Evolutionary conservation across 2,329 filamentous ascomycete genomes (phyloP).

Genomic region (Byssochlamys sp.): DNA sequence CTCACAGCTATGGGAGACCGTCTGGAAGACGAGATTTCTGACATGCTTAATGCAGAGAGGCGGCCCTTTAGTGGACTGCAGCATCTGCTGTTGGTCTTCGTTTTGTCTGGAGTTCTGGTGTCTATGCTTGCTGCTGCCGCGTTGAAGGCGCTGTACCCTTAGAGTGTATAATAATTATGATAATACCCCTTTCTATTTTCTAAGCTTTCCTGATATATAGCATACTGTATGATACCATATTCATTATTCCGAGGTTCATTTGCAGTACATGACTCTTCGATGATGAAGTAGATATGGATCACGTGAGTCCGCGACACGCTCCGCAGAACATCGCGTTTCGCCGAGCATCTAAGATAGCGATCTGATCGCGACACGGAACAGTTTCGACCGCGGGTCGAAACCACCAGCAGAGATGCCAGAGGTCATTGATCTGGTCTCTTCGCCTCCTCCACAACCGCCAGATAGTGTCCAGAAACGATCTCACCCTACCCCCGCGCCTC

Average conservation of each 20-base stretch:
- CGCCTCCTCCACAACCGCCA: conserved; percentile 18
- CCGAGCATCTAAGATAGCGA: background rate
- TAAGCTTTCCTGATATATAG: background rate
- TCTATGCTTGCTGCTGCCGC: conserved; percentile 20
- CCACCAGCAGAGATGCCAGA: conserved; percentile 24
- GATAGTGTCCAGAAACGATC: conserved; percentile 7
- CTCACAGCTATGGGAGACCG: conserved; percentile 70
- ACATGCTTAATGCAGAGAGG: conserved; percentile 36
- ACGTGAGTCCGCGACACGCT: conserved; percentile 7
- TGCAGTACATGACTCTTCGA: too few relatives aligned
- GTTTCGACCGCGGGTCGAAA: background rate
- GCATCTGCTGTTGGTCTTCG: conserved; percentile 21
- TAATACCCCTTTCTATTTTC: conserved; percentile 8
- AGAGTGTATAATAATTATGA: conserved; percentile 7
- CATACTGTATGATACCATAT: background rate
- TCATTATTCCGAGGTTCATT: background rate
- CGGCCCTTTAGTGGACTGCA: conserved; percentile 28
- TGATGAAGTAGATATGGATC: background rate
- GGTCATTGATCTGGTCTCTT: conserved; percentile 31
- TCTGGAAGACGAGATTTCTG: conserved; percentile 57
- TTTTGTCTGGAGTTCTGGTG: conserved; percentile 21
- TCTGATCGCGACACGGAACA: background rate
- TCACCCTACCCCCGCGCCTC: conserved; percentile 5
- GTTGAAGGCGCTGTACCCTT: conserved; percentile 5
- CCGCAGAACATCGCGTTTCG: background rate